Percentiles rank a stretch among this genome's conserved stretches.
phyloP scores from a whole-genome alignment of 1,284 basidiomycete genomes.

The Termitomyces sp. region DNA sequence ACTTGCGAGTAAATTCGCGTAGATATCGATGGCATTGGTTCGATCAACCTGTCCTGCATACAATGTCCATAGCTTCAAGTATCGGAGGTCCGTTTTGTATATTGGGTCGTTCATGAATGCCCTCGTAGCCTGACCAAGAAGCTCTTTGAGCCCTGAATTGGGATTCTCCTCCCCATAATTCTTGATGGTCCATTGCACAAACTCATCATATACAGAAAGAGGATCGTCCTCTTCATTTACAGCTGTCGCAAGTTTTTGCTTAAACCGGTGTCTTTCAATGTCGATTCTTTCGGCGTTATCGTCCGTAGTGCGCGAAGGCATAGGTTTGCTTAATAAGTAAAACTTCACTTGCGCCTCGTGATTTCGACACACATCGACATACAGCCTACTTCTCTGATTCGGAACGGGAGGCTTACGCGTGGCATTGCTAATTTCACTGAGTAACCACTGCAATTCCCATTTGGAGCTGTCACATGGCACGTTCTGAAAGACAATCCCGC shows the following conservation, averaged over 20 bases:
- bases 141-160: constrained; percentile 32
- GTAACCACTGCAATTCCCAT: neutral
- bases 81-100: constrained; percentile 84
- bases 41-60: constrained; percentile 69
- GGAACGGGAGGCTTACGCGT: neutral
- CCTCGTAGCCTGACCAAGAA: constrained; percentile 38
- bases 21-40: constrained; percentile 57
- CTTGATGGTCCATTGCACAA: constrained; percentile 67
- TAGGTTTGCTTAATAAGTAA: constrained; percentile 4
- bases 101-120: constrained; percentile 75
- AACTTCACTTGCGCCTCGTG: no score
- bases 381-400: no score
- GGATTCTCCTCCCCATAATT: constrained; percentile 42
- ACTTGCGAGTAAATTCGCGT: constrained; percentile 69
- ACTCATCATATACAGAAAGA: constrained; percentile 59
- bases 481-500: neutral
- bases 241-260: constrained; percentile 30
- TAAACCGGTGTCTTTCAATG: constrained; percentile 28
- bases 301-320: constrained; percentile 11
- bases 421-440: neutral
- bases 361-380: no score
- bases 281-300: constrained; percentile 20
- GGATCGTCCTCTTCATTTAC: constrained; percentile 64
- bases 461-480: neutral
- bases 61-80: constrained; percentile 84